These are phyloP conservation scores for Salix suchowensis DNA, from an alignment of 345 rosid species.

Conservation along the genomic window DNA sequence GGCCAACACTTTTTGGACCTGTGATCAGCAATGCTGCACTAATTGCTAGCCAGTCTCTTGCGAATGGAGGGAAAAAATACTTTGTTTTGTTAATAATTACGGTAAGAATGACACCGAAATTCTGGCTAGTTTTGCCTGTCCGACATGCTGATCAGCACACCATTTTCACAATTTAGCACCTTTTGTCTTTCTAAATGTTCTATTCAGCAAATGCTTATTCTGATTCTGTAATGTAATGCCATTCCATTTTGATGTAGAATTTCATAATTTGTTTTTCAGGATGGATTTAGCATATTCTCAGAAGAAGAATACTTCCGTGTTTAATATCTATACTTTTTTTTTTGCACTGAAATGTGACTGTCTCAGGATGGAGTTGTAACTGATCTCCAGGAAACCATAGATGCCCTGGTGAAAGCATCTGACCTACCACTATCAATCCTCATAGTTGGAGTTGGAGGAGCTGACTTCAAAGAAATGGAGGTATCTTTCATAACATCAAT, in stretches of 20 bases:
- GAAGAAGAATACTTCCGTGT: background rate
- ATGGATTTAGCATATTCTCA: background rate
- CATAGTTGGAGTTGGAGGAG: slow-evolving; percentile 97
- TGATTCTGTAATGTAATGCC: background rate
- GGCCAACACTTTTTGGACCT: slow-evolving; percentile 92
- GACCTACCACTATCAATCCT: slow-evolving; percentile 87
- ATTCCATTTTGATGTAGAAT: background rate
- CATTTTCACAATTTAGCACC: background rate
- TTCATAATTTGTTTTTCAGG: background rate
- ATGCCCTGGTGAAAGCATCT: slow-evolving; percentile 85
- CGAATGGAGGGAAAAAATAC: slow-evolving; percentile 55
- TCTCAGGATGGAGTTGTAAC: slow-evolving; percentile 89
- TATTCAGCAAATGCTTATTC: background rate
- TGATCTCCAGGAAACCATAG: slow-evolving; percentile 94
- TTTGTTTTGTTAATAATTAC: slow-evolving; percentile 82
- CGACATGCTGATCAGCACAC: background rate
- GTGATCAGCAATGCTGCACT: slow-evolving; percentile 66
- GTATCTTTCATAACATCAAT: slow-evolving; percentile 26
- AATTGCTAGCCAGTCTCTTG: slow-evolving; percentile 70
- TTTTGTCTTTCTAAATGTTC: background rate
- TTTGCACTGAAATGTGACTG: slow-evolving; percentile 7
- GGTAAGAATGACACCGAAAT: slow-evolving; percentile 36
- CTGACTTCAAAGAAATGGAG: slow-evolving; percentile 99
- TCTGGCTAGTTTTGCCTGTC: slow-evolving; percentile 2
- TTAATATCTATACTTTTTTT: background rate